These are phyloP conservation scores for Saturnispora saitoi DNA, from an alignment of 805 yeast genomes.

Conservation along the genomic window DNA sequence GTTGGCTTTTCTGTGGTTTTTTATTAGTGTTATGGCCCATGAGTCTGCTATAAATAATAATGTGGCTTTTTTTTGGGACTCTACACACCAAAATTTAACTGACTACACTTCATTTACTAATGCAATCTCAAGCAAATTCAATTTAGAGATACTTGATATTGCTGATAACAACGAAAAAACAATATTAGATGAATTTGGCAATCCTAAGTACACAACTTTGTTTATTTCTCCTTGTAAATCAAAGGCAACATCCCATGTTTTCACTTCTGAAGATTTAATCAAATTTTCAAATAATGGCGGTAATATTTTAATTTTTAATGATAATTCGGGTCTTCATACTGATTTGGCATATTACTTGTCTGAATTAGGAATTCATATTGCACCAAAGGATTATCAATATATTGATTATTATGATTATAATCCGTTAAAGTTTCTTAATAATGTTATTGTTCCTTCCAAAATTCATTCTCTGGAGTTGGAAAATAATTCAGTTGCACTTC, in stretches of 20 bases:
- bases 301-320: conserved; percentile 57
- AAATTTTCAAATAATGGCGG: conserved; percentile 64
- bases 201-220: conserved; percentile 40
- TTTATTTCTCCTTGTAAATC: conserved; percentile 52
- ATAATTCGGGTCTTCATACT: conserved; percentile 46
- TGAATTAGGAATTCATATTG: conserved; percentile 76
- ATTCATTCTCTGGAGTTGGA: conserved; percentile 14
- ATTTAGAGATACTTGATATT: neutral
- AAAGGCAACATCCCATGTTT: conserved; percentile 30
- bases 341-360: conserved; percentile 58
- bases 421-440: conserved; percentile 23
- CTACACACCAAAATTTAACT: neutral
- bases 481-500: conserved; percentile 57
- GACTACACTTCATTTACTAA: neutral
- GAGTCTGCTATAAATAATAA: neutral
- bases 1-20: neutral
- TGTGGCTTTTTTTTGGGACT: conserved; percentile 1
- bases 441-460: conserved; percentile 16
- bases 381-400: conserved; percentile 62
- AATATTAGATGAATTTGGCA: neutral
- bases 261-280: conserved; percentile 43
- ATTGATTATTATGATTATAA: conserved; percentile 52
- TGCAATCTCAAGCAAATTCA: neutral
- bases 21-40: neutral
- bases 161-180: neutral